These are phyloP conservation scores for Alloteropsis angusta DNA, from an alignment of 202 grass and related monocot species.

Conservation along the genomic window DNA sequence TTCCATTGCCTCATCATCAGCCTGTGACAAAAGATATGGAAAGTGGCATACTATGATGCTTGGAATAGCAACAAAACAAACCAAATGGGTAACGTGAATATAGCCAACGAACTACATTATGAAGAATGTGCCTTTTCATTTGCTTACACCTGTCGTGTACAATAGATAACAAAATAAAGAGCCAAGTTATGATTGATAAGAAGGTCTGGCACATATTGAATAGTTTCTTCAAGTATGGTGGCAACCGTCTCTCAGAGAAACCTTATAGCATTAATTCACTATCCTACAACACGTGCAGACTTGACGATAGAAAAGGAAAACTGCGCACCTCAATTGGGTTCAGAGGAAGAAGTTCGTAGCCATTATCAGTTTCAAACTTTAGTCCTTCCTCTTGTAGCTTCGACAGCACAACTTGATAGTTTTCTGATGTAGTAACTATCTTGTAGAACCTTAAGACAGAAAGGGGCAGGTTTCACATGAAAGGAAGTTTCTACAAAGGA, in stretches of 20 bases:
- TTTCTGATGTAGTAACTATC: constrained; percentile 88
- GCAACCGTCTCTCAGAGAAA: background rate
- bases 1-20: constrained; percentile 84
- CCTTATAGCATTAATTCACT: background rate
- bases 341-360: constrained; percentile 75
- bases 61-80: background rate
- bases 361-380: constrained; percentile 76
- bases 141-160: background rate
- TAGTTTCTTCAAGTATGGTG: background rate
- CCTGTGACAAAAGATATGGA: constrained; percentile 24
- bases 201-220: background rate
- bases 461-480: background rate
- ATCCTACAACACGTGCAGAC: background rate
- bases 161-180: constrained; percentile 3
- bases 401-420: constrained; percentile 61
- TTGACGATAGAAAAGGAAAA: background rate
- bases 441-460: constrained; percentile 67
- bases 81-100: background rate
- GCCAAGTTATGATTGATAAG: background rate
- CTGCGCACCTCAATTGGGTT: constrained; percentile 66
- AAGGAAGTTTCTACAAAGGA: background rate
- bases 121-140: background rate
- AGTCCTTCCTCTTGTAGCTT: constrained; percentile 89
- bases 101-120: background rate
- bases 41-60: background rate